Evolutionary conservation across 768 basidiomycete genomes (phyloP), one percentile per base, ranked within the genome.

Genomic region (Dictyophora rubrovolvata): DNA sequence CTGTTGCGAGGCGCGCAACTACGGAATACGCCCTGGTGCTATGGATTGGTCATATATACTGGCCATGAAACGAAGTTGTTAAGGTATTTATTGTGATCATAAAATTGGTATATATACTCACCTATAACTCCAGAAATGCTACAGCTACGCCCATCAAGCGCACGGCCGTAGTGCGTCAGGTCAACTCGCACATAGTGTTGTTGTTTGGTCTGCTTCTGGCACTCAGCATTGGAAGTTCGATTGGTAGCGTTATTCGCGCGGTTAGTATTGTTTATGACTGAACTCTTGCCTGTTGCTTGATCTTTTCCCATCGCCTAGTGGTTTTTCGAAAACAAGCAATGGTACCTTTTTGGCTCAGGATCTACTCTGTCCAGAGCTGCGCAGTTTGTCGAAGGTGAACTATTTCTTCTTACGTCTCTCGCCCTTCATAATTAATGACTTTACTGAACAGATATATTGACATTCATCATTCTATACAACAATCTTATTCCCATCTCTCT

Each of bases 401-500:
- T 22, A 21, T 33, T 54, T 28, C 34, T 7, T 8, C 10, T n/a
- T n/a, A 35, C 23, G 48, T 51, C 21, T n/a, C 48, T 36, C 14
- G 7, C 7, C 10, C 14, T 65, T 64, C 42, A 56, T 56, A 67
- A 66, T 56, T 59, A 56, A 37, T 54, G 52, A 28, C 28, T 28
- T 28, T 61, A 62, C 61, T 61, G 56, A 23, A 60, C 65, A 91
- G 95, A 99, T 70, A 92, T 98, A 59, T 79, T 99, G 42, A 98
- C 96, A 10, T 99, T 97, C 76, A 90, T 98, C 72, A 95, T 99
- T 71, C 79, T 97, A 46, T 98, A 97, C 78, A 98, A 97, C 76
- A 99, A 98, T 74, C 80, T 99, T 65, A 98, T 99, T 61, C 95
- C 95, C 3, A 99, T 99, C 67, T 98, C 95, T 58, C 85, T 99